A percentile compares a stretch with the other conserved stretches of the same genome.
phyloP scores from a whole-genome alignment of 1,139 yeast species.

The Lodderomyces oxycetoniae region DNA sequence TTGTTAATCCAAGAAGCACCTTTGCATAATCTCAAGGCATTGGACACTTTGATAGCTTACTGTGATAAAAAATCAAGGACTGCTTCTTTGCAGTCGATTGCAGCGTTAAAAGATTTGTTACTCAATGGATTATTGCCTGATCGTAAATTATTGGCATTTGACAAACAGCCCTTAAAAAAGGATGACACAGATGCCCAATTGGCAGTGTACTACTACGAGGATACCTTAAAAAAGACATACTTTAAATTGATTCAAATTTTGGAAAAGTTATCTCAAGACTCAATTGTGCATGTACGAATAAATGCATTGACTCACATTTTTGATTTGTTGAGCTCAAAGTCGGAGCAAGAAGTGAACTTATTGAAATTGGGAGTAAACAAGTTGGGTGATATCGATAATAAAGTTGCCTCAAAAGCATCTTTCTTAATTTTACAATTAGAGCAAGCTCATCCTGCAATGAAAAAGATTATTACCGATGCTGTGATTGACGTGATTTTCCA shows the following conservation, averaged over 20 bases:
- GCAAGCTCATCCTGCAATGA: slow-evolving; percentile 97
- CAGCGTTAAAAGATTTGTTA: slow-evolving; percentile 84
- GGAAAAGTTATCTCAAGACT: slow-evolving; percentile 78
- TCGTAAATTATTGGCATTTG: slow-evolving; percentile 75
- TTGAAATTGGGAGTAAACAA: slow-evolving; percentile 87
- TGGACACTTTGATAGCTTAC: slow-evolving; percentile 70
- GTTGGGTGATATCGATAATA: slow-evolving; percentile 87
- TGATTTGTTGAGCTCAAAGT: slow-evolving; percentile 76
- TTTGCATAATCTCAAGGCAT: slow-evolving; percentile 76
- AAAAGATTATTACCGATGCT: slow-evolving; percentile 68
- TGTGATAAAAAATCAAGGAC: slow-evolving; percentile 92
- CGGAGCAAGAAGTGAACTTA: slow-evolving; percentile 94
- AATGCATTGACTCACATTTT: slow-evolving; percentile 72
- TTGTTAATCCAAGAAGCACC: slow-evolving; percentile 94
- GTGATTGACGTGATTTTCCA: slow-evolving; percentile 79
- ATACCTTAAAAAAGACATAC: slow-evolving; percentile 71
- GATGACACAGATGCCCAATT: slow-evolving; percentile 45
- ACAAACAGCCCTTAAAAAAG: slow-evolving; percentile 63
- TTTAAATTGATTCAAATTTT: slow-evolving; percentile 67
- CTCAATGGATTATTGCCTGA: slow-evolving; percentile 78
- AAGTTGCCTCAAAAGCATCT: slow-evolving; percentile 86
- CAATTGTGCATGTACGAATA: slow-evolving; percentile 86
- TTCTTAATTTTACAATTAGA: slow-evolving; percentile 74
- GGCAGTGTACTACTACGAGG: slow-evolving; percentile 82
- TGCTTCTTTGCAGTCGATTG: slow-evolving; percentile 86